Base-by-base conservation (phyloP, 495 filamentous ascomycete genomes). In the Hypomontagnella submonticulosa region DNA sequence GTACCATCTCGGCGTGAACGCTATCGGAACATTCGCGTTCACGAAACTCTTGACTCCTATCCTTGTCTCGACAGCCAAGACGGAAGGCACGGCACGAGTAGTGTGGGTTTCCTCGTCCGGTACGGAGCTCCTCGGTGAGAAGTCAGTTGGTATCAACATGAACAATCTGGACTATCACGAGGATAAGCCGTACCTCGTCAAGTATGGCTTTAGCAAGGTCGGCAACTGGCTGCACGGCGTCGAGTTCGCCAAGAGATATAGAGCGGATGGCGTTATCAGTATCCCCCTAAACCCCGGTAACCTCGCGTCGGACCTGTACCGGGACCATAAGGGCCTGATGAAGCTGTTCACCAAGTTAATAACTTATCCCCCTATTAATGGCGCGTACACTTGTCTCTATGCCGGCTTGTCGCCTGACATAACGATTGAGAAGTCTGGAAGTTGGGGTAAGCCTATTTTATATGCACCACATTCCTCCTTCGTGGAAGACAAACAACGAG, bases 381-480 rank as follows among this genome's bases (percentile, higher is more conserved):
- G 80, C 2, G 80, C 78, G 0, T 80, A 80, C 43, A 79, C 78
- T 0, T 73, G 78, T 58, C 65, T 83, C 0, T 83, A 75, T 53
- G 78, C 76, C 9, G 77, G 73, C 0, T 57, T 81, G 34, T 79
- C 76, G 15, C 70, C 76, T 7, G 76, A 80, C 4, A 59, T 82
- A 15, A 77, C 58, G 16, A 23, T 69, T n/a, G 58, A 71, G 27
- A 70, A 71, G n/a, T 57, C 62, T 16, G 65, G 67, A 11, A 61
- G 61, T 4, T 76, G 62, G 61, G 61, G 73, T 75, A 52, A 37
- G 73, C 58, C 7, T 15, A 8, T 12, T 23, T 41, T 32, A n/a
- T n/a, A n/a, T n/a, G n/a, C n/a, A n/a, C 33, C 12, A 37, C 27
- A 41, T 10, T 40, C 47, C 19, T 27, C 6, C 8, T 11, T 59